Evolutionary conservation across 2,329 filamentous ascomycete species (phyloP), one percentile per base, ranked within the genome.

Genomic region (Helminthosporium solani): DNA sequence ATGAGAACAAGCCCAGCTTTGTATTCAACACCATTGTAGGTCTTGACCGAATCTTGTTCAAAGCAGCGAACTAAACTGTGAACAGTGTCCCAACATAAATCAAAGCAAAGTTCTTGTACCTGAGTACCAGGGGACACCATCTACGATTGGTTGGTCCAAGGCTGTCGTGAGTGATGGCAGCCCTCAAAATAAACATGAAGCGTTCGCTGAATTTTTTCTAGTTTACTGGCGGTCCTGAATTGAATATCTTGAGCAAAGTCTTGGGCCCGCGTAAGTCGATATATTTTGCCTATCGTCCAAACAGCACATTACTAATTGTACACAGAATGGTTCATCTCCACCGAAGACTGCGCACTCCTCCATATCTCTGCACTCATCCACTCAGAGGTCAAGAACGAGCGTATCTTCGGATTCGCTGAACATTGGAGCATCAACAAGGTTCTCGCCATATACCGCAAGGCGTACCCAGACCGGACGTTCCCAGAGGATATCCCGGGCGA

Each of bases 361-460:
- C 80, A 83, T 33, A 68, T 83, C 2, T 75, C 77, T 2, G 80
- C 75, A 0, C 64, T 78, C 7, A 66, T 81, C 0, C 66, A 79
- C 18, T 66, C 70, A 0, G 66, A 70, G 0, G 71, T 82, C 0
- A 49, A 64, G 2, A 70, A 71, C 0, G 74, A 83, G 54, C 74
- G 82, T 1, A 59, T 85, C 7, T 81, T 83, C 55, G 81, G 68
- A 1, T 80, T 78, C 42, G 78, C 75, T 0, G 65, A 70, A 1
- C 72, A 71, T 0, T 77, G 71, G 45, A 78, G 68, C 36, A 78
- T 72, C 62, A 76, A 78, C 16, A 56, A 72, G 2, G 53, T 80
- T 14, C 50, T 78, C 8, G 54, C 46, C 0, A 60, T 72, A 8
- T 57, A 75, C 33, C 59, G 68, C 21, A 66, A 70, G 34, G 21